Base-by-base conservation (phyloP, 768 basidiomycete genomes). In the Tulasnella sp. region DNA sequence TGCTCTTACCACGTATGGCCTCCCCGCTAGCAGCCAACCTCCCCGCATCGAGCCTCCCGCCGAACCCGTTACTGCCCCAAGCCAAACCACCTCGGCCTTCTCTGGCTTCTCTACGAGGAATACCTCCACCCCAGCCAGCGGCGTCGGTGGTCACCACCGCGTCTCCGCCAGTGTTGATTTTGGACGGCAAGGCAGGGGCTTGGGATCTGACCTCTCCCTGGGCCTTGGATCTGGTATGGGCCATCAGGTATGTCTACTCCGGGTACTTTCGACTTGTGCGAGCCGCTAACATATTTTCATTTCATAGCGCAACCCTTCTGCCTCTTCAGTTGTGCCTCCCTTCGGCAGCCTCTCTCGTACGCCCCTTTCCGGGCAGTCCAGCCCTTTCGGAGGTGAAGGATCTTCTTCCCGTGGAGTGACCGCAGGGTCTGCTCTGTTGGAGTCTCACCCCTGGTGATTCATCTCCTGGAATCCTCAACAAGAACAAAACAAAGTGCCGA, bases 161-260 rank as follows among this genome's bases (percentile, higher is more conserved):
- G 71, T 79, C 18, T 79, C 78, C 16, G 78, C 78, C 34, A 79
- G 78, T 21, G 73, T 79, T 24, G 78, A 79, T 44, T 79, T 79
- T 56, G 73, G 78, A 21, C 42, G 78, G 19, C 34, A 31, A 31
- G 52, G 68, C 42, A 73, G 77, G 40, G 42, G 42, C 9, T 73
- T 71, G 77, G 71, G 77, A 39, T 71, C 68, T 10, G 77, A 71
- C 71, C 48, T 78, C 68, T 38, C 40, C 19, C 27, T 58, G 42
- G 71, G 78, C 27, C 71, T 79, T 31, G 78, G 78, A 39, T 46
- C 68, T 73, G 71, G 78, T 27, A 38, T 52, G 44, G 78, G 78
- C 31, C 78, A 79, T 74, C 68, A 71, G 44, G 78, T 79, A 73
- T 14, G 71, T 79, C 6, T 10, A 48, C 48, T 39, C 36, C 31